These are phyloP conservation scores for Cystobasidium pallidum DNA, from an alignment of 1,284 basidiomycete species.

Conservation along the genomic window DNA sequence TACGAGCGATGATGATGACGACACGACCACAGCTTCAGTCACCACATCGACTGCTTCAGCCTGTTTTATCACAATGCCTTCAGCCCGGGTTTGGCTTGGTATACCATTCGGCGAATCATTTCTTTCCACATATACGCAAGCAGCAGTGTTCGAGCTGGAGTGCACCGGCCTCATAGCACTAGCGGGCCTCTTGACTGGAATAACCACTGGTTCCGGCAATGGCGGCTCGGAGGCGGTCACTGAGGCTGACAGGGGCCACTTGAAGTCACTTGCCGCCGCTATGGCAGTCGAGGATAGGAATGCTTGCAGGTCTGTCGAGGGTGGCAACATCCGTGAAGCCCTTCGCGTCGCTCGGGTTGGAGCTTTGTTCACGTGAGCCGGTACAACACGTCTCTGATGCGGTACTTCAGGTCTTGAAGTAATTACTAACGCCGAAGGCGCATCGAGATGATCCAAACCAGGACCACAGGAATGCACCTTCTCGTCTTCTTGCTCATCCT, in stretches of 20 bases:
- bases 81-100: not conserved
- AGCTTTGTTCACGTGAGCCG: slow-evolving; percentile 4
- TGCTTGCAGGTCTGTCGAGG: slow-evolving; percentile 13
- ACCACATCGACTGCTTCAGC: not conserved
- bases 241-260: not conserved
- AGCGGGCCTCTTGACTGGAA: slow-evolving; percentile 10
- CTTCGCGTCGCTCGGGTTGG: not conserved
- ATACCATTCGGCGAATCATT: not conserved
- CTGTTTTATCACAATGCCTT: not conserved
- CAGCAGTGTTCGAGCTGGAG: not conserved
- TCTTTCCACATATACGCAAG: not conserved
- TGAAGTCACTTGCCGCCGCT: slow-evolving; percentile 1
- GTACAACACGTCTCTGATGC: slow-evolving; percentile 11
- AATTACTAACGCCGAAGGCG: not conserved
- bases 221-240: not conserved
- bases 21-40: no score
- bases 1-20: not conserved
- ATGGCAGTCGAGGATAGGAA: not conserved
- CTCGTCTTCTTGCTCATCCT: not conserved
- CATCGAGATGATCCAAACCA: not conserved
- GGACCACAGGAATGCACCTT: not conserved
- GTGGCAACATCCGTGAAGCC: slow-evolving; percentile 22
- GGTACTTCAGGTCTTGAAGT: not conserved
- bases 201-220: not conserved
- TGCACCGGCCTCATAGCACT: slow-evolving; percentile 11